Evolutionary conservation across 306 rosid species (phyloP), one percentile per base, ranked within the genome.

Genomic region (Herpetospermum pedunculosum): DNA sequence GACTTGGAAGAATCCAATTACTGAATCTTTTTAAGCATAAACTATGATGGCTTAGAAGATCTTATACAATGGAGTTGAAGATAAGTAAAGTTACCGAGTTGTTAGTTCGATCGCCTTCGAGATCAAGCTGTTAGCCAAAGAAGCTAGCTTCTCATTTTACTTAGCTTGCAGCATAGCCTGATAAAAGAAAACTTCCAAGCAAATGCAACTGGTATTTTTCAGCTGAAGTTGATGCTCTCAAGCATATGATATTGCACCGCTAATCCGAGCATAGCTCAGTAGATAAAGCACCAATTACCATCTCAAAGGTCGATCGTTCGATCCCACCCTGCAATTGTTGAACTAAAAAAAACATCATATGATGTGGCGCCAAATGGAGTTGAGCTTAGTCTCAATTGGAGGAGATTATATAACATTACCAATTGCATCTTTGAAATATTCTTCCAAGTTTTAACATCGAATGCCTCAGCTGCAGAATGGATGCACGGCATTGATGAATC

Each of bases 391-490:
- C 18, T 19, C 71, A 37, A 64, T 19, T 37, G 71, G 8, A 62
- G 16, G 48, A 19, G 47, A 9, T n/a, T n/a, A 19, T 8, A 35
- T 18, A 32, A 34, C 70, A 34, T 62, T 34, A 62, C 6, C 46
- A 62, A 34, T 62, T 62, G 46, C 70, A 62, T 35, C 43, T n/a
- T 63, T 63, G 46, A 37, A 63, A 35, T 3, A 63, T 18, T 34
- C 29, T 63, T 63, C 29, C 70, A 59, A 15, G 21, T 8, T 28
- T 55, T 54, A 60, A 60, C 43, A 60, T 2, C 14, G 16, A 32
- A 60, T 60, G 43, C 25, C 69, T 60, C 70, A 63, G 16, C 70
- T 63, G 70, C 70, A 63, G 14, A 63, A 58, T 19, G 47, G 46
- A 63, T 63, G 28, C 47, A 18, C 8, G 3, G 47, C 46, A 34